Percentiles rank a stretch among this genome's conserved stretches.
phyloP scores from a whole-genome alignment of 805 yeast species.

The Saccharomycopsis olivae region DNA sequence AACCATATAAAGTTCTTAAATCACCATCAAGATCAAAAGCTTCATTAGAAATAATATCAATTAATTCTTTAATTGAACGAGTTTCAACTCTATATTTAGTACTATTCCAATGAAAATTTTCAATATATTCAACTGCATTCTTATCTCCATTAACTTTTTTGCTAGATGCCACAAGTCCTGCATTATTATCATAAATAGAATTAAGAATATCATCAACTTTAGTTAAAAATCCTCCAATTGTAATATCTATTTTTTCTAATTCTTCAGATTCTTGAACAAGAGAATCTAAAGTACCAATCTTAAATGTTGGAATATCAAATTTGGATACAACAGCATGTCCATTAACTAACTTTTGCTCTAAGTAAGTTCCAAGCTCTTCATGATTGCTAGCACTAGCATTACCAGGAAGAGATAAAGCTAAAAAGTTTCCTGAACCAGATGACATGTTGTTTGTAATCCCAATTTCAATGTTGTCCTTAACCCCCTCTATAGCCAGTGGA shows the following conservation, averaged over 20 bases:
- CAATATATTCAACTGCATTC: constrained; percentile 53
- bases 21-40: constrained; percentile 79
- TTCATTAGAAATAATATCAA: constrained; percentile 60
- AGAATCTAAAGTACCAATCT: constrained; percentile 90
- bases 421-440: constrained; percentile 10
- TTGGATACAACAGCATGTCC: constrained; percentile 49
- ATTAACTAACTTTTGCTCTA: constrained; percentile 42
- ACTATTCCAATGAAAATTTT: constrained; percentile 77
- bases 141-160: constrained; percentile 39
- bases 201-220: constrained; percentile 71
- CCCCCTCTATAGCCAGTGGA: no score
- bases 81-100: constrained; percentile 72
- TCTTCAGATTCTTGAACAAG: constrained; percentile 89
- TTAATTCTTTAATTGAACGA: constrained; percentile 67
- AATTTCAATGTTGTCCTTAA: no score
- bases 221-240: constrained; percentile 53
- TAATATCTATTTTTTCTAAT: constrained; percentile 69
- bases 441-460: no score
- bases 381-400: constrained; percentile 15
- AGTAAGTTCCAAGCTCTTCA: constrained; percentile 16
- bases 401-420: constrained; percentile 14
- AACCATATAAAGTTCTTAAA: constrained; percentile 62
- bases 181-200: constrained; percentile 34
- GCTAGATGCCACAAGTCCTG: constrained; percentile 34
- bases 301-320: constrained; percentile 70